A percentile compares a stretch with the other conserved stretches of the same genome.
phyloP scores from a whole-genome alignment of 2,329 filamentous ascomycete species.

The Coleophoma cylindrospora region DNA sequence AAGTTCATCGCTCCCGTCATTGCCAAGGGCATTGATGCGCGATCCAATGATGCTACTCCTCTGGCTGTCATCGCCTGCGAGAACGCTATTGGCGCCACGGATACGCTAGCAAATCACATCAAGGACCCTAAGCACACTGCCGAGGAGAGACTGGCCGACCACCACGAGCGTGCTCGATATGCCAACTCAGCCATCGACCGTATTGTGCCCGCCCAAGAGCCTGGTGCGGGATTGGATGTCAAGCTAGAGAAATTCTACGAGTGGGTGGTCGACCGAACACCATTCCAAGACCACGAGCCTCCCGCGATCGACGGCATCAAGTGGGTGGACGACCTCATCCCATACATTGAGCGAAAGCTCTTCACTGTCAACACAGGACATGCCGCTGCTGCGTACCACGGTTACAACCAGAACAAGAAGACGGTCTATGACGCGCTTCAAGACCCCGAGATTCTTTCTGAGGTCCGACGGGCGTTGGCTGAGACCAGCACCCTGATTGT shows the following conservation, averaged over 20 bases:
- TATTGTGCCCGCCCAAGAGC: constrained; percentile 88
- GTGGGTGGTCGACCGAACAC: constrained; percentile 90
- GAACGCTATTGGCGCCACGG: constrained; percentile 93
- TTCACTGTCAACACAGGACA: constrained; percentile 99
- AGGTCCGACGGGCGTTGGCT: constrained; percentile 73
- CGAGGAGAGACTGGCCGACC: constrained; percentile 58
- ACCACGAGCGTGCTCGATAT: constrained; percentile 75
- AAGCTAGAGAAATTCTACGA: constrained; percentile 98
- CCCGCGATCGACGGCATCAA: constrained; percentile 83
- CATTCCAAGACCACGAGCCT: constrained; percentile 66
- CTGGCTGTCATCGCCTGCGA: constrained; percentile 95
- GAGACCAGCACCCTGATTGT: constrained; percentile 87
- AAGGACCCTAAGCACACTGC: constrained; percentile 68
- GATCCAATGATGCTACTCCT: constrained; percentile 59
- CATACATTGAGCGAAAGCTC: constrained; percentile 98
- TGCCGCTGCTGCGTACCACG: constrained; percentile 93
- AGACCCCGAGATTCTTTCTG: constrained; percentile 72
- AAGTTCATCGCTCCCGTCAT: constrained; percentile 95
- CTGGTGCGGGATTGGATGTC: constrained; percentile 77
- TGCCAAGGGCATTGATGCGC: constrained; percentile 83
- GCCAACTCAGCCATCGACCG: constrained; percentile 98
- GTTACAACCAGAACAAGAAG: constrained; percentile 77
- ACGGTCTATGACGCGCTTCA: constrained; percentile 86
- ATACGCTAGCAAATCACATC: constrained; percentile 79
- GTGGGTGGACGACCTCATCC: constrained; percentile 86